These are phyloP conservation scores for Boletus speciosus DNA, from an alignment of 768 basidiomycete species.

Conservation along the genomic window DNA sequence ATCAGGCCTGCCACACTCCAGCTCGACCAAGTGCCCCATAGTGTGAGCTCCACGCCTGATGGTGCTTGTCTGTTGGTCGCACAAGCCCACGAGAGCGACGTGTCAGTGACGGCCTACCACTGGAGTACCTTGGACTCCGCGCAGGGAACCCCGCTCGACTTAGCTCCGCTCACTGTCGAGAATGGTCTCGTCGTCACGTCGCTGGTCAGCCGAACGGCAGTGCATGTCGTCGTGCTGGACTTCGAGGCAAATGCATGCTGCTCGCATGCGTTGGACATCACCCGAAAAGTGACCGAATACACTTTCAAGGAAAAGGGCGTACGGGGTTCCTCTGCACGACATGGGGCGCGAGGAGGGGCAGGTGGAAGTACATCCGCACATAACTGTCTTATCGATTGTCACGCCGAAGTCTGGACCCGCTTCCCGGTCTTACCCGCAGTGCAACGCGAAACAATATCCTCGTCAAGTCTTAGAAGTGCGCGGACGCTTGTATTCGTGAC, in stretches of 20 bases:
- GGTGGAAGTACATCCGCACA: constrained; percentile 29
- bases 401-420: constrained; percentile 56
- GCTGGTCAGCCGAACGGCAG: constrained; percentile 37
- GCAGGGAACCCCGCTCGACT: constrained; percentile 39
- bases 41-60: constrained; percentile 46
- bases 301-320: constrained; percentile 46
- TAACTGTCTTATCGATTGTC: constrained; percentile 53
- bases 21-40: constrained; percentile 32
- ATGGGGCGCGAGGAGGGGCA: neutral
- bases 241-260: constrained; percentile 26
- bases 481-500: constrained; percentile 45
- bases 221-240: constrained; percentile 45
- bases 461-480: constrained; percentile 30
- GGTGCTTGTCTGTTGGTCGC: constrained; percentile 48
- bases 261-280: constrained; percentile 51
- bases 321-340: constrained; percentile 13
- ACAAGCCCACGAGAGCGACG: constrained; percentile 14
- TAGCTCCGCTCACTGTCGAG: constrained; percentile 26
- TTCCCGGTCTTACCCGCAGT: constrained; percentile 57
- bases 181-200: constrained; percentile 40
- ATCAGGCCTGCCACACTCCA: constrained; percentile 46
- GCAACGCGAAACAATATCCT: constrained; percentile 40
- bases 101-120: constrained; percentile 43
- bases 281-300: constrained; percentile 53
- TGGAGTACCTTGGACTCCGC: constrained; percentile 55